Evolutionary conservation across 192 early-diverging fungal species (phyloP), one percentile per base, ranked within the genome.

Genomic region (Chytriomyces confervae): DNA sequence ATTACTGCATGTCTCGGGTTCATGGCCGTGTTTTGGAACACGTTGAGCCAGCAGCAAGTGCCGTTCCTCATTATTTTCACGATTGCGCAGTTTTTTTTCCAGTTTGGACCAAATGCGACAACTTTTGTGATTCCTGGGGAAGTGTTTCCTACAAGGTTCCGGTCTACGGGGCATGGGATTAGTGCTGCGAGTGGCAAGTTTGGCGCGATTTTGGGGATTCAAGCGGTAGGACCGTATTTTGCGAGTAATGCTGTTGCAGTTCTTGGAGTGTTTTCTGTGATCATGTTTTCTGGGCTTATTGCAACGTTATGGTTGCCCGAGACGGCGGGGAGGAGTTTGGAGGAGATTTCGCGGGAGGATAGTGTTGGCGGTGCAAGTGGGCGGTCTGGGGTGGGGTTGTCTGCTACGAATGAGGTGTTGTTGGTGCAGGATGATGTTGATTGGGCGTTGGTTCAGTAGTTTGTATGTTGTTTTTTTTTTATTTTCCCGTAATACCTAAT

Each of bases 151-250:
- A 87, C 69, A 80, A 69, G 81, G n/a, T 76, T 91, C 13, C 89
- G 91, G 62, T 89, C 91, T 57, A 86, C 91, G 23, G 90, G 85
- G 50, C 91, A 92, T 77, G 91, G 91, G 85, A 89, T 92, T 65
- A 85, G 86, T 66, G 91, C 91, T 43, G 91, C 89, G 36, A 80
- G 84, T 62, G 91, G 91, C 63, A 92, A 92, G 81, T 84, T 85
- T 36, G 91, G 88, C 53, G 91, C 90, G 43, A 90, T 91, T 74
- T 86, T 91, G 76, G 83, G 79, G 13, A 49, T 76, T 76, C 77
- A 79, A 62, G 36, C 87, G 45, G 84, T 83, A n/a, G 86, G 86
- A 69, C 81, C 86, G 27, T 82, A 83, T 48, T 86, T 80, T 53
- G 50, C 63, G 10, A 68, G 77, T 29, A 85, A 83, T 64, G 74